Base-by-base conservation (phyloP, 768 basidiomycete genomes). In the Coprinopsis marcescibilis region DNA sequence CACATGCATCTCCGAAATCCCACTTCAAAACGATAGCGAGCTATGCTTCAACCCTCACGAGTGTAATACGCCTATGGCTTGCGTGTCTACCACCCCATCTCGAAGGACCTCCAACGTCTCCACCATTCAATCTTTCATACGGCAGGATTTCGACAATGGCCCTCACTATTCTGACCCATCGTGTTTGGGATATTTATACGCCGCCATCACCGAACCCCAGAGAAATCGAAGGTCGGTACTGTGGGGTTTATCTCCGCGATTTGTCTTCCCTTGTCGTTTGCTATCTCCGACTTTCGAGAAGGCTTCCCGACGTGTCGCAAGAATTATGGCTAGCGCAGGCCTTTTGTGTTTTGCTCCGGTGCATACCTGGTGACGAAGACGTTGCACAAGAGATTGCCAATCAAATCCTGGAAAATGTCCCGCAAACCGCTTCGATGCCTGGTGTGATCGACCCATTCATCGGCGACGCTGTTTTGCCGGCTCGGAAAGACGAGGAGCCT, bases 361-460 rank as follows among this genome's bases (percentile, higher is more conserved):
- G 84, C 19, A 66, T 81, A 11, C 86, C 85, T 0, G 90, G 91
- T 11, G 86, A 94, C 52, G 92, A 94, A 58, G 76, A 76, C 1
- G 57, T 65, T 27, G 83, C 77, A 0, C 53, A 68, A 19, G 60
- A 58, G 19, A 64, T 78, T 45, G 49, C 80, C 19, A 61, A 65
- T 15, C 66, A 70, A n/a, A 43, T 78, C 11, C 36, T 64, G 10
- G 55, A 52, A 23, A 45, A 69, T 0, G 42, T 80, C 36, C 72
- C 64, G 3, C 53, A 49, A 25, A 17, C 11, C 14, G 32, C 32
- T 29, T 10, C 30, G 35, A 33, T 11, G 13, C 24, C 46, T n/a
- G 29, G 57, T 3, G 60, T 76, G 4, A 65, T 87, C 39, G 59
- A 67, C 37, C 87, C 88, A 3, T 87, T 90, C 66, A 63, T 89